Base-by-base conservation (phyloP, 805 yeast species). In the Ascoidea rubescens region DNA sequence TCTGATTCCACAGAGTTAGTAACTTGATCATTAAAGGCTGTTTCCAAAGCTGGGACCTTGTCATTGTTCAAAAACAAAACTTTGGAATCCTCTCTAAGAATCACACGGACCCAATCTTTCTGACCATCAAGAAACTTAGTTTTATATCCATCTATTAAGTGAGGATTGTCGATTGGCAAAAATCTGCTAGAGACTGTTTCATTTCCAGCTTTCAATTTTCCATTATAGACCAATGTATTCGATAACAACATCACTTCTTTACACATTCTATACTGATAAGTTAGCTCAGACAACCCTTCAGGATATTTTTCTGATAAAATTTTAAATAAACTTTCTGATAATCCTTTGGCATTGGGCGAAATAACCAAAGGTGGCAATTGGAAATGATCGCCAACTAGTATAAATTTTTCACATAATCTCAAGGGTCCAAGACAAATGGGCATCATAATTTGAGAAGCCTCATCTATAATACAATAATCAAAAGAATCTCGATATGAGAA, bases 381-480 rank as follows among this genome's bases (percentile, higher is more conserved):
- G 57, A 77, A 79, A 64, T 93, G 98, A 63, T 93, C 99, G 7
- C 99, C 99, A n/a, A 93, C 97, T 55, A 93, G 72, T 1, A 93
- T 75, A 63, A 91, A 93, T 64, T 77, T 85, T 48, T 84, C 82
- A 42, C 89, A 82, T 57, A 76, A 78, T 37, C 89, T 66, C 48
- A 93, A 64, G 0, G 99, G 98, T 0, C 98, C 99, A 32, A 93
- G 65, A 58, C 95, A 85, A 5, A 87, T 74, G 0, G 99, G 99
- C 73, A 91, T 73, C 0, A 97, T 84, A 0, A 91, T 86, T 62
- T 93, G 99, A 1, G 97, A 89, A 0, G 98, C 98, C 64, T 93
- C 99, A 64, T 93, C 99, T 47, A 93, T 76, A 46, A 93, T 89
- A 62, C 97, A 95, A 62, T 86, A 91, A 61, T 93, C 99, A 65